Evolutionary conservation across 2,329 filamentous ascomycete genomes (phyloP).

Genomic region (Saccharata proteae): DNA sequence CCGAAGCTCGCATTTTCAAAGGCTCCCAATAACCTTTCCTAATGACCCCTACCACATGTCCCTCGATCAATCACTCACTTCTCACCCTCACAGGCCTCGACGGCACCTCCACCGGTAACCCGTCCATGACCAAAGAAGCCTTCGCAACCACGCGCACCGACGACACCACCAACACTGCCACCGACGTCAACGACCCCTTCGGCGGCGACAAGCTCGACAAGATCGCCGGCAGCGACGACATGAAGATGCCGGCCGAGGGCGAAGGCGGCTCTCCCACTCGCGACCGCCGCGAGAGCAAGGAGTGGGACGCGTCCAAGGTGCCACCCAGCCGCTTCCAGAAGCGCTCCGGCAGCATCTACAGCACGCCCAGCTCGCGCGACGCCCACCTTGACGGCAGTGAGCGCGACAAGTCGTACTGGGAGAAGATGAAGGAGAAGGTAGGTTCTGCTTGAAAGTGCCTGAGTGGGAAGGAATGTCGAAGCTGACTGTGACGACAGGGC

Average conservation of each 20-base stretch:
- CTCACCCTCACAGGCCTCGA: slow-evolving; percentile 12
- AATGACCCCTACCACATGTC: too few species aligned
- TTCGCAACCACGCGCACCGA: neutral
- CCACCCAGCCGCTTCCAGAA: slow-evolving; percentile 58
- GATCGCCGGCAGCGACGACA: slow-evolving; percentile 14
- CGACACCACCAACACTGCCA: slow-evolving; percentile 1
- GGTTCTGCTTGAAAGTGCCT: slow-evolving; percentile 2
- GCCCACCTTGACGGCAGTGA: slow-evolving; percentile 42
- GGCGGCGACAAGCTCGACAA: slow-evolving; percentile 14
- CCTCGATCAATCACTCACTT: too few species aligned
- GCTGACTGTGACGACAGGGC: neutral
- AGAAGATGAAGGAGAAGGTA: slow-evolving; percentile 36
- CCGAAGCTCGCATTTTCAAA: too few species aligned
- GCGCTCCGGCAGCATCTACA: slow-evolving; percentile 56
- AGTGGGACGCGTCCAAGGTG: slow-evolving; percentile 50
- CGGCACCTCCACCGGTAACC: slow-evolving; percentile 12
- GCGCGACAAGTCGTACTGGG: slow-evolving; percentile 45
- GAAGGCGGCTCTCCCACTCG: slow-evolving; percentile 6
- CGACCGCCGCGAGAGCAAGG: slow-evolving; percentile 28
- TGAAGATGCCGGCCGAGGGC: slow-evolving; percentile 10
- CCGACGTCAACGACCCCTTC: slow-evolving; percentile 14
- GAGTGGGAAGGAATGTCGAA: neutral
- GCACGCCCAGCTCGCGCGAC: slow-evolving; percentile 52
- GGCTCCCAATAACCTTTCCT: too few species aligned
- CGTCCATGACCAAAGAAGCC: slow-evolving; percentile 7